phyloP scores from a whole-genome alignment of 371 early-diverging fungal genomes.

The Synchytrium microbalum region DNA sequence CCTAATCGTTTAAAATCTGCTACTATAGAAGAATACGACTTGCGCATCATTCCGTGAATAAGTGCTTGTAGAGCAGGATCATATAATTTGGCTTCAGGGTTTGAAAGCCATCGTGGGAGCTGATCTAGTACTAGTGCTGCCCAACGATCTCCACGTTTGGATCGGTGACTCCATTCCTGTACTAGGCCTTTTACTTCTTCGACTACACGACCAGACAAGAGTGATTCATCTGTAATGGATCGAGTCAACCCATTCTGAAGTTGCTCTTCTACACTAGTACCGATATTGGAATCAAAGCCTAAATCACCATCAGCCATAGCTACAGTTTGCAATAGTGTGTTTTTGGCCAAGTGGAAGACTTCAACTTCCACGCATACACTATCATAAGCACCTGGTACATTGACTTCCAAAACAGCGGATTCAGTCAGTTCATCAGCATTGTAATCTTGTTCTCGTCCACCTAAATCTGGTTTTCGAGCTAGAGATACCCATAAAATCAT shows the following conservation, averaged over 20 bases:
- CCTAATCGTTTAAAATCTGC: conserved; percentile 73
- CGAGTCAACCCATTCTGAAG: background rate
- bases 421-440: conserved; percentile 49
- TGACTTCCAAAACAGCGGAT: conserved; percentile 58
- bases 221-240: background rate
- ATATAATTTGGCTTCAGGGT: conserved; percentile 61
- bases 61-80: conserved; percentile 75
- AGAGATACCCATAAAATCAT: conserved; percentile 89
- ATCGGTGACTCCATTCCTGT: conserved; percentile 49
- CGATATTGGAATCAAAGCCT: conserved; percentile 1
- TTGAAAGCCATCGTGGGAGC: conserved; percentile 83
- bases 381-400: conserved; percentile 63
- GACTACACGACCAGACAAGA: background rate
- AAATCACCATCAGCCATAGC: background rate
- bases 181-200: conserved; percentile 50
- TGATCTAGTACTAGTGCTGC: conserved; percentile 71
- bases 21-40: conserved; percentile 72
- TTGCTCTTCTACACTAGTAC: background rate
- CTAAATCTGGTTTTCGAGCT: conserved; percentile 73
- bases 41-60: conserved; percentile 80
- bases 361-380: conserved; percentile 79
- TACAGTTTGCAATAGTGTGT: conserved; percentile 40
- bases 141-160: conserved; percentile 43
- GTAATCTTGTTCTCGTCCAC: conserved; percentile 81
- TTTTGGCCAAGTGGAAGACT: conserved; percentile 70